A percentile compares a stretch with the other conserved stretches of the same genome.
phyloP scores from a whole-genome alignment of 225 moss, liverwort and hornwort genomes.

The Physcomitrium patens region DNA sequence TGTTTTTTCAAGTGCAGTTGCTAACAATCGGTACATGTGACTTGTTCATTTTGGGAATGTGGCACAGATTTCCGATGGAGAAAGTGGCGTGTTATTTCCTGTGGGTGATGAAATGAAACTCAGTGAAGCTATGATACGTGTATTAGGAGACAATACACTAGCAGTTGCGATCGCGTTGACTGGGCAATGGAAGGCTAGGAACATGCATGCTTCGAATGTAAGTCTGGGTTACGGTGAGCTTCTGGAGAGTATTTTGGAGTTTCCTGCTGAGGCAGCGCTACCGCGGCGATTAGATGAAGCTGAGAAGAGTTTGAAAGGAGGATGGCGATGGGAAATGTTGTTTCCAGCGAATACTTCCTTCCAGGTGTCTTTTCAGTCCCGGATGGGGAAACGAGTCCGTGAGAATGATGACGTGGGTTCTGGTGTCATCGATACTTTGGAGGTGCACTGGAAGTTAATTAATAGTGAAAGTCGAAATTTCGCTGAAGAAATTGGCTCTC shows the following conservation, averaged over 20 bases:
- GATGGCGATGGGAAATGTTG: slow-evolving; percentile 84
- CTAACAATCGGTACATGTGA: not conserved
- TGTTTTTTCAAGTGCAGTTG: too few relatives aligned
- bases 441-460: slow-evolving; percentile 44
- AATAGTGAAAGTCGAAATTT: slow-evolving; percentile 25
- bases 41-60: slow-evolving; percentile 27
- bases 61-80: slow-evolving; percentile 72
- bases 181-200: slow-evolving; percentile 60
- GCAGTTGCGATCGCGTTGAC: slow-evolving; percentile 44
- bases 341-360: slow-evolving; percentile 39
- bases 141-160: slow-evolving; percentile 31
- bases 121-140: slow-evolving; percentile 51
- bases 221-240: slow-evolving; percentile 70
- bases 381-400: slow-evolving; percentile 12
- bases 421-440: slow-evolving; percentile 40
- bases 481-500: slow-evolving; percentile 18
- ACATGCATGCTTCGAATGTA: slow-evolving; percentile 62
- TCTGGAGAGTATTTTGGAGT: slow-evolving; percentile 82
- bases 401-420: slow-evolving; percentile 48
- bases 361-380: slow-evolving; percentile 38
- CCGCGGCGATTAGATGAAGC: slow-evolving; percentile 62
- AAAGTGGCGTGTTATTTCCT: slow-evolving; percentile 71
- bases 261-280: slow-evolving; percentile 60
- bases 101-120: slow-evolving; percentile 76
- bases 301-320: slow-evolving; percentile 38